Evolutionary conservation across 345 rosid genomes (phyloP).

Genomic region (Schrenkiella parvula): DNA sequence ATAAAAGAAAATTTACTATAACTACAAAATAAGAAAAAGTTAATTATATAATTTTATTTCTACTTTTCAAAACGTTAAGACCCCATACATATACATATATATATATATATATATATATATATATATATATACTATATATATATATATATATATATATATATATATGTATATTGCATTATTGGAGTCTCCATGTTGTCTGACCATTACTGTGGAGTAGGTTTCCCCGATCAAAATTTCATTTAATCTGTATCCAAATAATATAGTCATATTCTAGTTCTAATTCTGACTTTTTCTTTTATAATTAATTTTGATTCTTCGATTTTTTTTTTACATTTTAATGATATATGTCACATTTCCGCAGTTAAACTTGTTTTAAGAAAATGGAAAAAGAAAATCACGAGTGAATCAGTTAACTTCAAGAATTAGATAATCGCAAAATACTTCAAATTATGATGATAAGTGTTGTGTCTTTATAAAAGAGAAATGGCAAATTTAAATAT

Average conservation of each 20-base stretch:
- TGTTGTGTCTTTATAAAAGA: not conserved
- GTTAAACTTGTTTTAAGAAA: not conserved
- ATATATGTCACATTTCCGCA: not conserved
- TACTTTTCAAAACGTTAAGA: no score
- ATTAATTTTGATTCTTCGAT: no score
- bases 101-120: no score
- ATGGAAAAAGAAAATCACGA: not conserved
- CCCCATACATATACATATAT: no score
- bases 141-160: no score
- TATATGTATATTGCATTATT: no score
- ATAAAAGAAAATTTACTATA: no score
- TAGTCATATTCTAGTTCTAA: not conserved
- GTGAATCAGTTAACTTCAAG: not conserved
- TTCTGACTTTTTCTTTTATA: no score
- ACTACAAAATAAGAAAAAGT: no score
- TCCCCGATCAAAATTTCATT: not conserved
- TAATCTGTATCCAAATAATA: not conserved
- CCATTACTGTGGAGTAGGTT: not conserved
- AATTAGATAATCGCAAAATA: not conserved
- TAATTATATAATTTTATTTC: no score
- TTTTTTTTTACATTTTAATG: not conserved
- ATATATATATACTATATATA: no score
- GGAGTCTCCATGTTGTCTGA: not conserved
- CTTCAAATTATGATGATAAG: not conserved
- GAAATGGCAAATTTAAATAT: not conserved